phyloP scores from a whole-genome alignment of 129 eudicot species.

The Rutidosis leptorrhynchoides region DNA sequence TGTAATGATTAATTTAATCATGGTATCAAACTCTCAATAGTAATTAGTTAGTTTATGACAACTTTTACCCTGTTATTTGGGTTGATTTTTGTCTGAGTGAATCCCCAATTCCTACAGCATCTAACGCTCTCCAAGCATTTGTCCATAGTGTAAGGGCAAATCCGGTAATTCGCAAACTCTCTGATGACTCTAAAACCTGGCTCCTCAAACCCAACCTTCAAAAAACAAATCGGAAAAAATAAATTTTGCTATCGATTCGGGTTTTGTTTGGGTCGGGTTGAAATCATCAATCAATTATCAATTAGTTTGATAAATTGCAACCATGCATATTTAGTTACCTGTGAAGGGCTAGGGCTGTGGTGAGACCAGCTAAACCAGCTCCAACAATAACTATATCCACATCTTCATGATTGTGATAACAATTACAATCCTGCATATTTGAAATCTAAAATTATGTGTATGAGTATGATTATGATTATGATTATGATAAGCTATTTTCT shows the following conservation, averaged over 20 bases:
- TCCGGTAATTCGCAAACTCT: conserved; percentile 55
- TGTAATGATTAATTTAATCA: too few relatives aligned
- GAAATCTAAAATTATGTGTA: neutral
- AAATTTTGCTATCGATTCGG: neutral
- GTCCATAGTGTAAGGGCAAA: conserved; percentile 69
- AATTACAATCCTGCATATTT: conserved; percentile 7
- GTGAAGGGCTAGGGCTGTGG: conserved; percentile 67
- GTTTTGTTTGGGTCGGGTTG: neutral
- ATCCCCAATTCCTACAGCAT: conserved; percentile 67
- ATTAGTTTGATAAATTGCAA: neutral
- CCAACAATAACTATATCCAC: conserved; percentile 72
- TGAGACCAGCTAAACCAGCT: conserved; percentile 73
- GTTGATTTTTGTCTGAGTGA: conserved; percentile 45
- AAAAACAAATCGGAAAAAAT: neutral
- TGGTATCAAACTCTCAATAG: neutral
- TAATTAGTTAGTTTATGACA: neutral
- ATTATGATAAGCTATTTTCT: neutral
- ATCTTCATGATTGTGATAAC: conserved; percentile 25
- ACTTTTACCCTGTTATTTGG: conserved; percentile 49
- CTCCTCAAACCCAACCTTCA: conserved; percentile 67
- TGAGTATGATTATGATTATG: neutral
- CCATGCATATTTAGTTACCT: conserved; percentile 29
- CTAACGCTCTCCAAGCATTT: conserved; percentile 84
- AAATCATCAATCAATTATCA: neutral
- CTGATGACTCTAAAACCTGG: conserved; percentile 77